These are phyloP conservation scores for Mesembryanthemum crystallinum DNA, from an alignment of 148 eudicot species.

Conservation along the genomic window DNA sequence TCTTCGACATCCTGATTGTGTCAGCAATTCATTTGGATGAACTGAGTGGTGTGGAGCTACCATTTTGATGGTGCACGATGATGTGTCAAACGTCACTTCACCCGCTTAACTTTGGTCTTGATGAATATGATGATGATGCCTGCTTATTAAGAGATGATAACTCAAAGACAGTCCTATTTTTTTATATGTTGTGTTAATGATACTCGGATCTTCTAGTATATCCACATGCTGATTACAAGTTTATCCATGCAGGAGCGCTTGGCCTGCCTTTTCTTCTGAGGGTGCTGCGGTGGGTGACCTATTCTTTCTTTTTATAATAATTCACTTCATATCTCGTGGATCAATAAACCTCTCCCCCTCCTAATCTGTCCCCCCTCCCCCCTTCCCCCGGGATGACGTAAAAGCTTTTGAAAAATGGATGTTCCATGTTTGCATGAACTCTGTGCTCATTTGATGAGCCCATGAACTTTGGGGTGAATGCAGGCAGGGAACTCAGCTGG, in stretches of 20 bases:
- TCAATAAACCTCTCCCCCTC: not conserved
- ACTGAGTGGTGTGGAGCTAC: not conserved
- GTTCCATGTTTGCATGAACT: not conserved
- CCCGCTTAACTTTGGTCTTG: not conserved
- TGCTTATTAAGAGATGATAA: not conserved
- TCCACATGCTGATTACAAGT: not conserved
- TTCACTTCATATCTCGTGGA: conserved; percentile 8
- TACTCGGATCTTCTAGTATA: not conserved
- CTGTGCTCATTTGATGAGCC: not conserved
- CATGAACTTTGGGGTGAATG: conserved; percentile 17
- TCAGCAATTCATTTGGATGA: not conserved
- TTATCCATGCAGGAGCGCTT: conserved; percentile 52
- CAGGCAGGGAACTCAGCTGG: conserved; percentile 42
- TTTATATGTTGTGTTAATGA: not conserved
- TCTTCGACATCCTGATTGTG: not conserved
- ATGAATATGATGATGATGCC: not conserved
- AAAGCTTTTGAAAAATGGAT: not conserved
- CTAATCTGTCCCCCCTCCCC: not conserved
- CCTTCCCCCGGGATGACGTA: not conserved
- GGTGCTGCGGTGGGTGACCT: conserved; percentile 48
- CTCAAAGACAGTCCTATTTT: not conserved
- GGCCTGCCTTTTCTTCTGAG: conserved; percentile 66
- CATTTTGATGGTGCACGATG: not conserved
- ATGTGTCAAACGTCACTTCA: not conserved
- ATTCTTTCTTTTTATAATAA: not conserved